Conservation (phyloP, 1,139 yeast genomes). For the Arxiozyma telluris region DNA sequence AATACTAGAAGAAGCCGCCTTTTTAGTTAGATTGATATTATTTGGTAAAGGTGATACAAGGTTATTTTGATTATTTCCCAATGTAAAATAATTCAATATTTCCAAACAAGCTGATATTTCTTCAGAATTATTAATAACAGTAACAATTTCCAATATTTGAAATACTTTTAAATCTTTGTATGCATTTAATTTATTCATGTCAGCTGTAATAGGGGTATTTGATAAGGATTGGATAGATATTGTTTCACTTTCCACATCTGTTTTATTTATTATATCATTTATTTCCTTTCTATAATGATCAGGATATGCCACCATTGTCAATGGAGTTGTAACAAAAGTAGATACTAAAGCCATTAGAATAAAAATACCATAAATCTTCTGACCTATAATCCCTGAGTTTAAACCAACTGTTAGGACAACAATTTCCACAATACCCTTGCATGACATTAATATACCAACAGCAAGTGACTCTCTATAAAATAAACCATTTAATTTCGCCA, state of each 20-base stretch:
- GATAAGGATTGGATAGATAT: slow-evolving; percentile 30
- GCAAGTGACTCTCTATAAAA: slow-evolving; percentile 64
- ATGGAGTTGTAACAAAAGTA: slow-evolving; percentile 67
- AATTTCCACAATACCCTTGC: slow-evolving; percentile 79
- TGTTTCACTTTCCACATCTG: slow-evolving; percentile 33
- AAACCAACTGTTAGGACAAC: slow-evolving; percentile 70
- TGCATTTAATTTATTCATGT: slow-evolving; percentile 10
- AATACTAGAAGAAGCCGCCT: slow-evolving; percentile 14
- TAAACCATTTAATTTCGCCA: slow-evolving; percentile 53
- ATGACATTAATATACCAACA: slow-evolving; percentile 77
- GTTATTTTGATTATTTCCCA: slow-evolving; percentile 9
- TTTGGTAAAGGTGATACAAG: neutral
- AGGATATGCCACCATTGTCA: slow-evolving; percentile 54
- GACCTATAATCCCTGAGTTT: slow-evolving; percentile 55
- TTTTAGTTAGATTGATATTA: slow-evolving; percentile 9
- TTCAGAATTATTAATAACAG: slow-evolving; percentile 23
- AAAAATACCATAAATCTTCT: slow-evolving; percentile 66
- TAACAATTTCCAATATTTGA: slow-evolving; percentile 15
- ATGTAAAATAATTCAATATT: slow-evolving; percentile 21
- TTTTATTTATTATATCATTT: slow-evolving; percentile 24
- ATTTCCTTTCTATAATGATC: slow-evolving; percentile 48
- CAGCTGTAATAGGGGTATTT: neutral
- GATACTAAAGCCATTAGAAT: slow-evolving; percentile 71
- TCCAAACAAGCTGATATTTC: slow-evolving; percentile 24
- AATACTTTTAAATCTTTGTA: slow-evolving; percentile 26